Conservation (phyloP, 176 grass and related monocot genomes). For the Triticum aestivum region IWGSC_CS_RefSeq_v2.1 NC_057798.1:678145987-678146486, state of each 20-base stretch:
- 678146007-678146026: background rate
- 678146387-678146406: conserved; percentile 75
- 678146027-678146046: background rate
- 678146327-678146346: conserved; percentile 65
- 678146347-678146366: conserved; percentile 52
- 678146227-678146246: conserved; percentile 26
- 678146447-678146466: conserved; percentile 56
- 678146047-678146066: conserved; percentile 86
- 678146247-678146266: conserved; percentile 77
- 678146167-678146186: conserved; percentile 84
- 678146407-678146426: conserved; percentile 36
- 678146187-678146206: conserved; percentile 44
- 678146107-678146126: conserved; percentile 66
- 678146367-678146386: conserved; percentile 70
- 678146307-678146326: conserved; percentile 34
- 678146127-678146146: conserved; percentile 86
- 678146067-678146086: conserved; percentile 76
- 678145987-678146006: background rate
- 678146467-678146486: conserved; percentile 81
- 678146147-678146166: conserved; percentile 90
- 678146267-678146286: conserved; percentile 45
- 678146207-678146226: background rate
- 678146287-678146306: conserved; percentile 35
- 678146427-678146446: conserved; percentile 28
- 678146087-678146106: conserved; percentile 72